These are phyloP conservation scores for Collybia mongolica DNA, from an alignment of 768 basidiomycete genomes.

Conservation along the genomic window DNA sequence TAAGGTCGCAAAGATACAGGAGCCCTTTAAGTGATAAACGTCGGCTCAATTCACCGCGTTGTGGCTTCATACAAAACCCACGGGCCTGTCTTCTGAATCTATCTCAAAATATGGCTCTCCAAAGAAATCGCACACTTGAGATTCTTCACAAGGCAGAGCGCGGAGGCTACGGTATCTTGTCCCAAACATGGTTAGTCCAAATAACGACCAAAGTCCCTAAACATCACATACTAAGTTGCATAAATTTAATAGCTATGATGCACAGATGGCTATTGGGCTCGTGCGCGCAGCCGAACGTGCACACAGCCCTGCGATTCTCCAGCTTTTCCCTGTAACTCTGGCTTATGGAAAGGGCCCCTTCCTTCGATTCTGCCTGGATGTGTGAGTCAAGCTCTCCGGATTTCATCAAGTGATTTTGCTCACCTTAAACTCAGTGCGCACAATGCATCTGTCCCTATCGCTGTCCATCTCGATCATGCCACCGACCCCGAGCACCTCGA, in stretches of 20 bases:
- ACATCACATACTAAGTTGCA: not conserved
- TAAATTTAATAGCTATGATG: slow-evolving; percentile 35
- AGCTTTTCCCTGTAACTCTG: slow-evolving; percentile 45
- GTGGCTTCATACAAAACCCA: too few species aligned
- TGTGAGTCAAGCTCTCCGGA: slow-evolving; percentile 21
- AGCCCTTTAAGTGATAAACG: too few species aligned
- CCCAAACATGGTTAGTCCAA: slow-evolving; percentile 35
- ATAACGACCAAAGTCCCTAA: not conserved
- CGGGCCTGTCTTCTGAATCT: too few species aligned
- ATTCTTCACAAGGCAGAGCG: slow-evolving; percentile 40
- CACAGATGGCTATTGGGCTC: slow-evolving; percentile 41
- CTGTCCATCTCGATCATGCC: slow-evolving; percentile 49
- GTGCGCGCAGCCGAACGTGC: slow-evolving; percentile 47
- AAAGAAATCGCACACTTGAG: slow-evolving; percentile 37
- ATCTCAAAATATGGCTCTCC: slow-evolving; percentile 2
- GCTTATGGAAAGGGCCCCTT: slow-evolving; percentile 45
- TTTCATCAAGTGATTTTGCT: not conserved
- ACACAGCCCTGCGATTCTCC: slow-evolving; percentile 43
- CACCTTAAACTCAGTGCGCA: slow-evolving; percentile 29
- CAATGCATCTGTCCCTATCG: slow-evolving; percentile 45
- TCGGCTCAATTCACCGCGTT: too few species aligned
- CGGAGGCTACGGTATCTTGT: slow-evolving; percentile 42
- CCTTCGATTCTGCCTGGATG: slow-evolving; percentile 40
- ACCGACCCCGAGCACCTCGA: slow-evolving; percentile 45
- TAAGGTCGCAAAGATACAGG: too few species aligned